Percentiles rank a stretch among this genome's conserved stretches.
Conservation (phyloP, 2,329 filamentous ascomycete genomes). For the Botrytis fabae region DNA sequence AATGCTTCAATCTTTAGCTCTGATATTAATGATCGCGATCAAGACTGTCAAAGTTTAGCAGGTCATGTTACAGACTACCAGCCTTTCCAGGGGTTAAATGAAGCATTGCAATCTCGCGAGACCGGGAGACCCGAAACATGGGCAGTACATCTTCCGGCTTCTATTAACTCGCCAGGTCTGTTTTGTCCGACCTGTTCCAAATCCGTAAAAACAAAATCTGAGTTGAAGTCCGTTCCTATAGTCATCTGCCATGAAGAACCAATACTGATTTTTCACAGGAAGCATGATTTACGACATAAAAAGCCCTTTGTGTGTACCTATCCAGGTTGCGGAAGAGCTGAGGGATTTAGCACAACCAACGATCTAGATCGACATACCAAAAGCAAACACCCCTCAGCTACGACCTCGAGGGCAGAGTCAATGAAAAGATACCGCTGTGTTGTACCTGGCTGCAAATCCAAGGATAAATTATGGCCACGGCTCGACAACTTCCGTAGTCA, state of each 20-base stretch:
- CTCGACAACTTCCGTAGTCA: constrained; percentile 87
- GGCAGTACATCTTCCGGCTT: constrained; percentile 24
- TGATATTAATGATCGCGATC: constrained; percentile 37
- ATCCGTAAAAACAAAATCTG: constrained; percentile 53
- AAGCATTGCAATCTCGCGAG: constrained; percentile 31
- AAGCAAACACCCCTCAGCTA: constrained; percentile 62
- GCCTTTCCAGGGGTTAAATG: constrained; percentile 30
- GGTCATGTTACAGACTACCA: constrained; percentile 34
- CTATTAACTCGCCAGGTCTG: constrained; percentile 29
- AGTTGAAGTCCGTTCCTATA: constrained; percentile 51
- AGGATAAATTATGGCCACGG: constrained; percentile 73
- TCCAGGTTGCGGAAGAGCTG: constrained; percentile 54
- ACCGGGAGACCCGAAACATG: constrained; percentile 28
- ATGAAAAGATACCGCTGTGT: constrained; percentile 61
- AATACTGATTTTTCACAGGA: constrained; percentile 52
- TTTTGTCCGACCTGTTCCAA: constrained; percentile 46
- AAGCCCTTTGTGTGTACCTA: constrained; percentile 66
- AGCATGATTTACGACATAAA: constrained; percentile 69
- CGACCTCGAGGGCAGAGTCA: constrained; percentile 45
- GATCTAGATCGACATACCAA: constrained; percentile 79
- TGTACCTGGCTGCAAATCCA: constrained; percentile 55
- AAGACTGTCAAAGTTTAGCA: constrained; percentile 36
- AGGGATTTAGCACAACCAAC: constrained; percentile 77
- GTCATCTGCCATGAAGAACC: constrained; percentile 17
- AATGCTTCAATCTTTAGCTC: constrained; percentile 39